Percentiles rank a stretch among this genome's conserved stretches.
phyloP scores from a whole-genome alignment of 148 eudicot species.

The Fagopyrum tataricum region DNA sequence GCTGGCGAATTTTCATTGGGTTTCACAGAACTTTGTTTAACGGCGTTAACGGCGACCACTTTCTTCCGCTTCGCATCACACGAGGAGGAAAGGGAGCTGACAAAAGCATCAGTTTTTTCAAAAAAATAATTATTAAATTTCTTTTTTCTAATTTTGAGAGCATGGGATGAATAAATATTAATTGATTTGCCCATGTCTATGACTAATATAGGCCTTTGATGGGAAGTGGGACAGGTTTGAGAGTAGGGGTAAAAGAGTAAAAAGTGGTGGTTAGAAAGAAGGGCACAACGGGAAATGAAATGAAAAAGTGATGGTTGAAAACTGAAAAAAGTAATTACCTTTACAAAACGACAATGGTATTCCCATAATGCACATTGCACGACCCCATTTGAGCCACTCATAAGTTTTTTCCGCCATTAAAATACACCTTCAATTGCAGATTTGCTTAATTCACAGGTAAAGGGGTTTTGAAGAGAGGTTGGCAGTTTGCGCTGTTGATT shows the following conservation, averaged over 20 bases:
- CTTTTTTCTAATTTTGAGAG: background rate
- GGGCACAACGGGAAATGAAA: background rate
- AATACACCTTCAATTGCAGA: background rate
- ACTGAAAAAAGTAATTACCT: conserved; percentile 9
- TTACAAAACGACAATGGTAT: conserved; percentile 7
- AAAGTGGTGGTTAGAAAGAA: background rate
- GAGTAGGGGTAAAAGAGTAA: background rate
- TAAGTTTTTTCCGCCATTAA: background rate
- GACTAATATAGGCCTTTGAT: background rate
- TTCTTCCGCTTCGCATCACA: conserved; percentile 11
- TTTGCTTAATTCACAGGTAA: background rate
- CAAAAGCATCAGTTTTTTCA: conserved; percentile 3
- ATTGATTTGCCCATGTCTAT: background rate
- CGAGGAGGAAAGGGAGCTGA: conserved; percentile 12
- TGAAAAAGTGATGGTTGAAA: conserved; percentile 9
- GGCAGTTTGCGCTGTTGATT: conserved; percentile 6
- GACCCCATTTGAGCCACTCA: conserved; percentile 9
- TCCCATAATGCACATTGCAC: conserved; percentile 11
- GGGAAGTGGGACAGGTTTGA: background rate
- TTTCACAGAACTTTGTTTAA: background rate
- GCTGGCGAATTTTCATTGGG: background rate
- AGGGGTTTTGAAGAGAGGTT: background rate
- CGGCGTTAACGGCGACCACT: conserved; percentile 1
- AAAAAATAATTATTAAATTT: background rate
- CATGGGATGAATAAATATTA: background rate